Conservation (phyloP, 2,329 filamentous ascomycete species). For the Lojkania enalia region DNA sequence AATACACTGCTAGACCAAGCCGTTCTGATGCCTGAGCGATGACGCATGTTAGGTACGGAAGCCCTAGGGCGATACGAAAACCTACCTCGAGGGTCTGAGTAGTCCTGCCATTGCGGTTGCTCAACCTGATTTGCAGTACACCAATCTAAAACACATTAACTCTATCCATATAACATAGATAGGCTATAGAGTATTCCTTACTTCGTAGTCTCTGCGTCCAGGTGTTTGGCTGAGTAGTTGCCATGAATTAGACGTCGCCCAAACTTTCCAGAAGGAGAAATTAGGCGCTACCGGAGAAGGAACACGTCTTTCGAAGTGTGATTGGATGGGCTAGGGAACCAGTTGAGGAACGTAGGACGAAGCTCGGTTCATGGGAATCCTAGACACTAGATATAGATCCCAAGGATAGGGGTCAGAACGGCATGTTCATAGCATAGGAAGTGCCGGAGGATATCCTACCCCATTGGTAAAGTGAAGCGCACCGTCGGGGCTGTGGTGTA, state of each 20-base stretch:
- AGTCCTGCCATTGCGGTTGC: constrained; percentile 43
- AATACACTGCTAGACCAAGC: constrained; percentile 43
- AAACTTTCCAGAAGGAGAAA: no score
- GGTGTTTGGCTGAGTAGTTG: constrained; percentile 28
- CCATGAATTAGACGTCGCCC: no score
- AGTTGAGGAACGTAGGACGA: no score
- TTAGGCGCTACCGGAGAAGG: no score
- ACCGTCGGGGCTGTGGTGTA: background rate
- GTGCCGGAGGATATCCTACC: background rate
- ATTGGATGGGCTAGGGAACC: no score
- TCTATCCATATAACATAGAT: no score
- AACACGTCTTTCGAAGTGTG: no score
- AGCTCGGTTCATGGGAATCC: background rate
- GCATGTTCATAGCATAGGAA: background rate
- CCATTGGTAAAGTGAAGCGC: constrained; percentile 17
- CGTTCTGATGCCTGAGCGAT: constrained; percentile 34
- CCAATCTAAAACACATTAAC: constrained; percentile 35
- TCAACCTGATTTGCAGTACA: constrained; percentile 40
- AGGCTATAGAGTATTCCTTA: no score
- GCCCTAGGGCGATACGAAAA: background rate
- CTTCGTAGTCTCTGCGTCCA: constrained; percentile 37
- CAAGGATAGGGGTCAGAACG: background rate
- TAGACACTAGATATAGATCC: background rate
- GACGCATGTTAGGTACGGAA: constrained; percentile 14
- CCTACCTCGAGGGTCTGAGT: constrained; percentile 43